Evolutionary conservation across 2,329 filamentous ascomycete species (phyloP).

Genomic region (Botryosphaeria dothidea): DNA sequence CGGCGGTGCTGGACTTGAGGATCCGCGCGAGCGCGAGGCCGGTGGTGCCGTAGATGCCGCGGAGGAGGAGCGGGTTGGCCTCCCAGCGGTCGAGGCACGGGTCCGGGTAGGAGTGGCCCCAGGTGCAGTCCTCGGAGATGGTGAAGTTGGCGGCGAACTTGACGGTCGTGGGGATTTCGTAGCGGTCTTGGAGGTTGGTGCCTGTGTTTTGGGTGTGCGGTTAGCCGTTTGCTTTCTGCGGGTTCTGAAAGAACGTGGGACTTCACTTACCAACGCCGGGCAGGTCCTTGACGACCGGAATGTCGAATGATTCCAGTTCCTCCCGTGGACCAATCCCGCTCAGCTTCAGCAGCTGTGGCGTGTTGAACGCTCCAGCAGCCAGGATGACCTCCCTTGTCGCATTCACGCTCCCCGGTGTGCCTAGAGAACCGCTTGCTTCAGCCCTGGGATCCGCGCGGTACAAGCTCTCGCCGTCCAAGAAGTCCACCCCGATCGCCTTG

Average conservation of each 20-base stretch:
- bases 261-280: conserved; percentile 57
- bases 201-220: conserved; percentile 20
- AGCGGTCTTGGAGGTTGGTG: conserved; percentile 64
- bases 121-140: conserved; percentile 35
- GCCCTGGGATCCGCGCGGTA: conserved; percentile 40
- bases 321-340: conserved; percentile 60
- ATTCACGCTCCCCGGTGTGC: conserved; percentile 41
- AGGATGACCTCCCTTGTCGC: conserved; percentile 49
- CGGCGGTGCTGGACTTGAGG: conserved; percentile 34
- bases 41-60: conserved; percentile 50
- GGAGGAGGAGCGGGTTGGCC: conserved; percentile 25
- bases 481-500: conserved; percentile 49
- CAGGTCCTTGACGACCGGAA: conserved; percentile 56
- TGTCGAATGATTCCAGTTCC: conserved; percentile 55
- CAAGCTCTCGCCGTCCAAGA: conserved; percentile 40
- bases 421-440: conserved; percentile 28
- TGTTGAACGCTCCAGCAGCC: conserved; percentile 59
- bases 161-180: conserved; percentile 55
- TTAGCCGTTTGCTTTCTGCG: neutral
- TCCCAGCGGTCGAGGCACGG: conserved; percentile 41
- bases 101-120: conserved; percentile 34
- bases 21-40: conserved; percentile 55
- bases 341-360: conserved; percentile 65
- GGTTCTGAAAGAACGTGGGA: neutral
- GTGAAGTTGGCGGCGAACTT: conserved; percentile 39